A percentile compares a stretch with the other conserved stretches of the same genome.
Evolutionary conservation across 768 basidiomycete species (phyloP).

Genomic region (Russula brevipes): DNA sequence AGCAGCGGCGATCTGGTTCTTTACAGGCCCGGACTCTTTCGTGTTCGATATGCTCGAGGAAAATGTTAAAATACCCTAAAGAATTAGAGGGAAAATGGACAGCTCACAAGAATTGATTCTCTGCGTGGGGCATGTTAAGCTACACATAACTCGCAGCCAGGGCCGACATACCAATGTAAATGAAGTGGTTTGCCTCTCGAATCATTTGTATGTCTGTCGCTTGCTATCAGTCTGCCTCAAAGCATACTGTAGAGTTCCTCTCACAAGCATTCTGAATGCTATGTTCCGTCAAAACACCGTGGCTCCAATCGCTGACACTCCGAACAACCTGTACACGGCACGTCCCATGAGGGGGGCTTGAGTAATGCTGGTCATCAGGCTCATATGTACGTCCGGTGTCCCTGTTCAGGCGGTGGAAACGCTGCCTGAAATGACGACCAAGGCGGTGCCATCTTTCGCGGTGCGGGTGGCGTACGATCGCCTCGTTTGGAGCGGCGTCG

Average conservation of each 20-base stretch:
- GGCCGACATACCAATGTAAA: conserved; percentile 74
- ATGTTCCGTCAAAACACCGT: conserved; percentile 83
- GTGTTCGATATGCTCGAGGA: conserved; percentile 69
- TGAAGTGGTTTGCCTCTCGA: conserved; percentile 76
- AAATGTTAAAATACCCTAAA: conserved; percentile 1
- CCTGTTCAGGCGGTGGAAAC: conserved; percentile 30
- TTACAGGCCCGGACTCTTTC: conserved; percentile 54
- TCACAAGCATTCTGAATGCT: conserved; percentile 92
- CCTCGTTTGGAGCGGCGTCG: conserved; percentile 55
- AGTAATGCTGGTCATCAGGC: conserved; percentile 35
- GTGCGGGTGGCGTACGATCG: conserved; percentile 69
- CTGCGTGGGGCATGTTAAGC: conserved; percentile 26
- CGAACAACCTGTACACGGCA: conserved; percentile 78
- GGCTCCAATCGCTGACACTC: conserved; percentile 90
- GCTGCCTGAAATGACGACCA: conserved; percentile 29
- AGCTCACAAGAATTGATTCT: conserved; percentile 86
- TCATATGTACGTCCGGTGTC: conserved; percentile 34
- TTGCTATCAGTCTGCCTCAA: conserved; percentile 4
- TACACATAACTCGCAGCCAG: not conserved
- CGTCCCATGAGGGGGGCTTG: conserved; percentile 42
- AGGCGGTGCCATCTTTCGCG: conserved; percentile 50
- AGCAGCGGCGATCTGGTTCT: conserved; percentile 80
- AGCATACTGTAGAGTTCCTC: conserved; percentile 30
- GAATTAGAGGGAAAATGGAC: conserved; percentile 6
- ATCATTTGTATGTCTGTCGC: conserved; percentile 70